A percentile compares a stretch with the other conserved stretches of the same genome.
Conservation (phyloP, 1,284 basidiomycete species). For the Cryptococcus jaspeensis region DNA sequence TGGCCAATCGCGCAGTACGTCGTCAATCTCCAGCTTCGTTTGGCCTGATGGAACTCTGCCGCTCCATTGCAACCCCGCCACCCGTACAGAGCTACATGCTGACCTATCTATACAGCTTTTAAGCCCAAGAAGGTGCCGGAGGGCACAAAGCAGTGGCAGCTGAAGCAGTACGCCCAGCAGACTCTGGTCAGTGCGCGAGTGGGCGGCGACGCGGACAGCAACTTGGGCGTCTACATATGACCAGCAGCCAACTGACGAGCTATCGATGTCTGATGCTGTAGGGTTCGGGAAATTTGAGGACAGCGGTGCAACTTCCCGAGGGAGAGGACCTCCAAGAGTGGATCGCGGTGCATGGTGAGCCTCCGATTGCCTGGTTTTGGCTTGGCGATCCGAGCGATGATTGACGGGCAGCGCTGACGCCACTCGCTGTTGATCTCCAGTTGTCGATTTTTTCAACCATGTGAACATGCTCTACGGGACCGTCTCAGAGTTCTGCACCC, state of each 20-base stretch:
- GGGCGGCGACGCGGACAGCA: background rate
- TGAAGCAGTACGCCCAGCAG: constrained; percentile 95
- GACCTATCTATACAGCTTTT: constrained; percentile 61
- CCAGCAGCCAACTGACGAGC: background rate
- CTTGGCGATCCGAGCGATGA: background rate
- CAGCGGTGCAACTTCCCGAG: constrained; percentile 87
- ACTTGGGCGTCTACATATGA: background rate
- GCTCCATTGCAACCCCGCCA: background rate
- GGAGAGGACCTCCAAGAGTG: constrained; percentile 94
- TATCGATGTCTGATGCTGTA: constrained; percentile 38
- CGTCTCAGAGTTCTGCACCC: constrained; percentile 93
- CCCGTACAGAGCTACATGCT: background rate
- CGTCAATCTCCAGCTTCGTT: background rate
- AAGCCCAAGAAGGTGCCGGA: constrained; percentile 94
- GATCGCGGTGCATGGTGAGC: constrained; percentile 91
- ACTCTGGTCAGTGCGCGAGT: constrained; percentile 64
- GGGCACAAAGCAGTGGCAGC: constrained; percentile 94
- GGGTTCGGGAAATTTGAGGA: constrained; percentile 89
- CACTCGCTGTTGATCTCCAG: constrained; percentile 51
- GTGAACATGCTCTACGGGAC: constrained; percentile 96
- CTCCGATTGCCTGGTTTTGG: background rate
- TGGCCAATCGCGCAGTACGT: constrained; percentile 44
- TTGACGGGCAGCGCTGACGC: background rate
- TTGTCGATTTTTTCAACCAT: constrained; percentile 95
- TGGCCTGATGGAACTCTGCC: background rate